phyloP scores from a whole-genome alignment of 2,329 filamentous ascomycete genomes.

The Xylaria sp. region DNA sequence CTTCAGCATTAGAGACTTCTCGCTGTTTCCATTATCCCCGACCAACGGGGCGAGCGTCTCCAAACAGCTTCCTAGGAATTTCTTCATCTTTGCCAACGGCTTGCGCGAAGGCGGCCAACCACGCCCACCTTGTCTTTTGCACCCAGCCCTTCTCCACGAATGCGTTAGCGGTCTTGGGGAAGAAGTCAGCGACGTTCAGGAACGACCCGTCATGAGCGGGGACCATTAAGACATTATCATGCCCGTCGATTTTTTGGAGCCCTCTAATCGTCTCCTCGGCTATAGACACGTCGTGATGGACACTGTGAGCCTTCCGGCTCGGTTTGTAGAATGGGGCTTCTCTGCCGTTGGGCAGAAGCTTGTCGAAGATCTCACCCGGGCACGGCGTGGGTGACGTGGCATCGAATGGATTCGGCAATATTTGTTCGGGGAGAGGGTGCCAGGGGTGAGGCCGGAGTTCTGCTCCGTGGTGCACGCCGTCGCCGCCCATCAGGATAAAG shows the following conservation, averaged over 20 bases:
- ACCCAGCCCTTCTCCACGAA: constrained; percentile 60
- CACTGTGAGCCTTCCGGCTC: constrained; percentile 24
- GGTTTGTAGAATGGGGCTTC: constrained; percentile 50
- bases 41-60: constrained; percentile 33
- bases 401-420: constrained; percentile 55
- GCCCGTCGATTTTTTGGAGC: constrained; percentile 42
- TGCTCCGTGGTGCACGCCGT: constrained; percentile 41
- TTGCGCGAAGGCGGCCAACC: constrained; percentile 61
- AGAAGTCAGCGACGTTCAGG: constrained; percentile 59
- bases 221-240: constrained; percentile 42
- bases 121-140: constrained; percentile 59
- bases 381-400: constrained; percentile 49
- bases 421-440: constrained; percentile 45
- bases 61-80: constrained; percentile 35
- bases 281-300: constrained; percentile 30
- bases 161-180: constrained; percentile 59
- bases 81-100: constrained; percentile 52
- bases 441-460: constrained; percentile 41
- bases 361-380: constrained; percentile 39
- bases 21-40: no score
- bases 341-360: constrained; percentile 50
- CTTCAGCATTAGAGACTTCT: no score
- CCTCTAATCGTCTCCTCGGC: constrained; percentile 48
- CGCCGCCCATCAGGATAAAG: constrained; percentile 46
- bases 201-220: constrained; percentile 42